Evolutionary conservation across 1,139 yeast species (phyloP), one percentile per base, ranked within the genome.

Genomic region (Lizanozyma gosingica): DNA sequence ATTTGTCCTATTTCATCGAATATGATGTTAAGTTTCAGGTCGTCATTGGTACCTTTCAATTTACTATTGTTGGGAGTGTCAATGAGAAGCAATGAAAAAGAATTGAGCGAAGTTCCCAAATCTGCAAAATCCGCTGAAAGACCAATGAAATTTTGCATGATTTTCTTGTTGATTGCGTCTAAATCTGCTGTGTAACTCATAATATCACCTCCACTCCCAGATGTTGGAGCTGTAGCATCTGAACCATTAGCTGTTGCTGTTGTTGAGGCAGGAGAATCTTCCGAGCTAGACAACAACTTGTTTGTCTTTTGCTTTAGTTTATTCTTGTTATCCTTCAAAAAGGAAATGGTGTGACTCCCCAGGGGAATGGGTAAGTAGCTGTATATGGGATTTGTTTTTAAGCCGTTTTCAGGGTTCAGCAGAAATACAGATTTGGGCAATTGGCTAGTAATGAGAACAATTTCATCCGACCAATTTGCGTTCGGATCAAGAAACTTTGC

Each of bases 401-500:
- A 54, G 0, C 73, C 74, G 47, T 71, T 69, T 73, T 77, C 60
- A 57, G 80, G 57, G 74, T 83, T 49, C 87, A 83, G 53, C 43
- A 56, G 59, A 44, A 67, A 70, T 2, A 67, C 61, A 14, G 67
- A 62, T 43, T 64, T 66, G 2, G 76, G 75, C 29, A 71, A 54
- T 43, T 68, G 73, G 41, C 61, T 60, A 17, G 56, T 53, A 8
- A 70, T 62, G 33, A 70, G 50, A 14, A 59, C 46, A 15, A 66
- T 67, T 49, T 76, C 82, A 46, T 70, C 76, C 18, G 68, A 60
- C 95, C 95, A 90, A 51, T 81, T 81, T 3, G 85, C 78, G 48
- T 83, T 82, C 4, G 97, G 95, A 54, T 88, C 95, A 46, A 90
- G 61, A 54, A 90, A 90, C 54, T 83, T 79, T 34, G 78, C 73